Conservation (phyloP, 495 filamentous ascomycete genomes). For the Xylaria curta region DNA sequence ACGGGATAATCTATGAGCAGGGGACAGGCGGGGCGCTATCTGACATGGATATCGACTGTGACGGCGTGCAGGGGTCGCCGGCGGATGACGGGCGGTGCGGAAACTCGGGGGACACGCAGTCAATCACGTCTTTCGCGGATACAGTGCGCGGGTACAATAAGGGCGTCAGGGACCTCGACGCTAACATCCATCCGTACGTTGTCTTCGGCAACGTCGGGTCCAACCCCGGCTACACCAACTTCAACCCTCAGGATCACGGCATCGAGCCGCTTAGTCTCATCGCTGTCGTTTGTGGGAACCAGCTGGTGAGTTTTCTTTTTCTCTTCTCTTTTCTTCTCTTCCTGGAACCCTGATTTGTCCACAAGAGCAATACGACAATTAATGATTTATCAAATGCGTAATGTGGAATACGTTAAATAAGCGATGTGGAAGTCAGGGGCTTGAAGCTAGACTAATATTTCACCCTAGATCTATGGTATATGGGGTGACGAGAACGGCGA, state of each 20-base stretch:
- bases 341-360: too few species aligned
- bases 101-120: constrained; percentile 58
- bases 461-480: constrained; percentile 62
- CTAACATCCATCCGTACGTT: constrained; percentile 68
- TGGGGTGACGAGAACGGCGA: constrained; percentile 71
- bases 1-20: constrained; percentile 47
- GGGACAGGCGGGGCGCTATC: constrained; percentile 41
- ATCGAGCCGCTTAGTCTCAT: constrained; percentile 67
- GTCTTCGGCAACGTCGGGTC: constrained; percentile 66
- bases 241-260: constrained; percentile 56
- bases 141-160: constrained; percentile 48
- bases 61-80: constrained; percentile 58
- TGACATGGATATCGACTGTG: constrained; percentile 74
- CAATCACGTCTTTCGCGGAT: constrained; percentile 61
- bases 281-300: constrained; percentile 64
- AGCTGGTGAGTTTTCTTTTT: constrained; percentile 52
- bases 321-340: not conserved
- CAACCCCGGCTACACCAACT: constrained; percentile 50
- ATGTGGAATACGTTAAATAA: not conserved
- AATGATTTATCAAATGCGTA: not conserved
- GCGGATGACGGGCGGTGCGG: constrained; percentile 58
- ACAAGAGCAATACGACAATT: too few species aligned
- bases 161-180: constrained; percentile 63
- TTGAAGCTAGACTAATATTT: not conserved
- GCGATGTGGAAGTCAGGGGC: not conserved